Evolutionary conservation across 139 green algal species (phyloP).

Genomic region (Micractinium conductrix): DNA sequence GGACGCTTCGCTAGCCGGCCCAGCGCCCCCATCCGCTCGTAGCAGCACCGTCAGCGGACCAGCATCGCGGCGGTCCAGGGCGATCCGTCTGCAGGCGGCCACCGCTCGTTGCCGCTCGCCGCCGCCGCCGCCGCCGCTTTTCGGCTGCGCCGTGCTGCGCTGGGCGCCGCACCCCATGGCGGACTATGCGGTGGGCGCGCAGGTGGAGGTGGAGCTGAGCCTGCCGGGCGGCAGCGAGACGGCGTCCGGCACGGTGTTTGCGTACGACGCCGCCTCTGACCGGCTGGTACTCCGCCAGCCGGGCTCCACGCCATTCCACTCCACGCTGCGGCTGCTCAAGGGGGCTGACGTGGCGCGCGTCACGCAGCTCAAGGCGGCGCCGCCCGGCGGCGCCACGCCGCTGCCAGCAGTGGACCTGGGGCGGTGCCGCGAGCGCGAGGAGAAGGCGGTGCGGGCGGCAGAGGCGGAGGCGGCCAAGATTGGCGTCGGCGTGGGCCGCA

Average conservation of each 20-base stretch:
- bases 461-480: constrained; percentile 77
- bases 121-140: too few relatives aligned
- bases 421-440: constrained; percentile 65
- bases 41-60: too few relatives aligned
- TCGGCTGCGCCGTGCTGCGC: too few relatives aligned
- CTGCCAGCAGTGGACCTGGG: constrained; percentile 74
- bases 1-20: too few relatives aligned
- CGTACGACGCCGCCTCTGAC: constrained; percentile 31
- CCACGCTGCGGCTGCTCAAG: constrained; percentile 45
- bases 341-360: not conserved
- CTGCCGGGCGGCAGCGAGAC: constrained; percentile 35
- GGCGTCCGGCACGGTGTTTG: constrained; percentile 49
- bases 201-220: constrained; percentile 23
- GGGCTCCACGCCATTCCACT: constrained; percentile 55
- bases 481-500: constrained; percentile 73
- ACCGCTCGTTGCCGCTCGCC: too few relatives aligned
- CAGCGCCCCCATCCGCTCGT: too few relatives aligned
- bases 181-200: constrained; percentile 11
- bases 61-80: too few relatives aligned
- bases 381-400: not conserved
- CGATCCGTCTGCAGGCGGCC: too few relatives aligned
- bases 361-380: not conserved
- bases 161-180: too few relatives aligned
- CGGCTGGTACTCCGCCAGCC: constrained; percentile 38
- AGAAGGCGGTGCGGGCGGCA: constrained; percentile 68